Evolutionary conservation across 1,284 basidiomycete species (phyloP).

Genomic region (Microstroma glucosiphilum): DNA sequence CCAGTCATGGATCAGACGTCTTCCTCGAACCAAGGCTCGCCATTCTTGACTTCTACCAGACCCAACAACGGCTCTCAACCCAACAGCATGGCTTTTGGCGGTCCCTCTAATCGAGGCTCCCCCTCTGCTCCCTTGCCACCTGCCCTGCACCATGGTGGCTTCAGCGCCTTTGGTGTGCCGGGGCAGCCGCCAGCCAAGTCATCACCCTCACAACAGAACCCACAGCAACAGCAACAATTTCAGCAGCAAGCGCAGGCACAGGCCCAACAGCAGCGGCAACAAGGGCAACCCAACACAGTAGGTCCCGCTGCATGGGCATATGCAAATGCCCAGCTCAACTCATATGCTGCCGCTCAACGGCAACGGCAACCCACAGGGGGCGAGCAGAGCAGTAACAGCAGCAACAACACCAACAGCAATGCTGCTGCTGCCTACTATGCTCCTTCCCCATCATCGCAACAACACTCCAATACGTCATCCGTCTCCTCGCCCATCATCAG

Average conservation of each 20-base stretch:
- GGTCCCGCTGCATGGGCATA: constrained; percentile 26
- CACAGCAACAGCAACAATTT: neutral
- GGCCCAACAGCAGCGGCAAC: neutral
- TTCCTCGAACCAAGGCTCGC: no score
- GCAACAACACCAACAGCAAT: constrained; percentile 8
- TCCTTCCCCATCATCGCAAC: neutral
- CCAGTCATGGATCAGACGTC: no score
- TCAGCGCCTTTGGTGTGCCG: no score
- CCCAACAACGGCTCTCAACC: no score
- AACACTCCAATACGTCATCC: constrained; percentile 21
- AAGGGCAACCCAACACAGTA: neutral
- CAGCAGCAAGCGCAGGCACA: neutral
- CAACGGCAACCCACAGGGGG: neutral
- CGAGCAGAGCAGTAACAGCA: neutral
- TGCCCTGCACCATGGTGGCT: no score
- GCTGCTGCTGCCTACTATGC: neutral
- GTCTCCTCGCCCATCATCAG: constrained; percentile 29
- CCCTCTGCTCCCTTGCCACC: no score
- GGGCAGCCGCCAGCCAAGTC: no score
- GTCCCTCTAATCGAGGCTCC: no score
- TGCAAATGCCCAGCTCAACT: constrained; percentile 38
- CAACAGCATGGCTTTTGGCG: no score
- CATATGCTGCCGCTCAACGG: constrained; percentile 24
- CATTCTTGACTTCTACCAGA: no score
- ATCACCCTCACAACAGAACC: neutral